Base-by-base conservation (phyloP, 176 grass and related monocot genomes). In the Triticum dicoccoides region DNA sequence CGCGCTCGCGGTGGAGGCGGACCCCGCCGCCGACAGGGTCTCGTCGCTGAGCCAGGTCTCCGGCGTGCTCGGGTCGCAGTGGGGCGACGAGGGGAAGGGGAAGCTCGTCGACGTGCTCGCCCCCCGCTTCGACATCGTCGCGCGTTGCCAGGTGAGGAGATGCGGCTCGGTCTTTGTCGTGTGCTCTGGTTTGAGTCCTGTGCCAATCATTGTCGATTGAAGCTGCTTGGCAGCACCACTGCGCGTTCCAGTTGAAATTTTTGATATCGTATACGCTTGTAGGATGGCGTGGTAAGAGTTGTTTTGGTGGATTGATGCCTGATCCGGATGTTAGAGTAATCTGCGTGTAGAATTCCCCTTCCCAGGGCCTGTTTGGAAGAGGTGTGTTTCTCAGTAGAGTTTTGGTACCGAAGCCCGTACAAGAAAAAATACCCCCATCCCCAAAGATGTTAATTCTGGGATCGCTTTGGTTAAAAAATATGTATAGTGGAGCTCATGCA, bases 81-180 rank as follows among this genome's bases (percentile, higher is more conserved):
- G 94, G 94, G 94, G 94, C 63, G 94, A 97, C 34, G 94, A 97
- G 82, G 94, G 94, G 5, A 97, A 97, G 86, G 94, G 94, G 33
- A 97, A 97, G 83, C 91, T 92, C 70, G 92, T 94, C 41, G 94
- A 97, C 80, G 81, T 94, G 52, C 94, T 97, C 51, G 94, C 91
- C 24, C 83, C 85, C 20, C 83, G 80, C 8, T 93, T 97, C 59
- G 92, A 97, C 80, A 88, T 93, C 85, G 94, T 97, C 49, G 92
- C 92, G 23, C 85, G 92, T 41, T 97, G 89, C 83, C 91, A 95
- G 94, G 94, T 93, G 69, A 89, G 62, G 20, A 51, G 64, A 78
- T 3, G 15, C 37, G 39, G 38, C 69, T 32, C 24, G 24, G 9
- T 39, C 39, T 32, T 10, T 74, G 24, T 32, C 34, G 4, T 77